phyloP scores from a whole-genome alignment of 2,329 filamentous ascomycete genomes.

The Sporothrix humicola region DNA sequence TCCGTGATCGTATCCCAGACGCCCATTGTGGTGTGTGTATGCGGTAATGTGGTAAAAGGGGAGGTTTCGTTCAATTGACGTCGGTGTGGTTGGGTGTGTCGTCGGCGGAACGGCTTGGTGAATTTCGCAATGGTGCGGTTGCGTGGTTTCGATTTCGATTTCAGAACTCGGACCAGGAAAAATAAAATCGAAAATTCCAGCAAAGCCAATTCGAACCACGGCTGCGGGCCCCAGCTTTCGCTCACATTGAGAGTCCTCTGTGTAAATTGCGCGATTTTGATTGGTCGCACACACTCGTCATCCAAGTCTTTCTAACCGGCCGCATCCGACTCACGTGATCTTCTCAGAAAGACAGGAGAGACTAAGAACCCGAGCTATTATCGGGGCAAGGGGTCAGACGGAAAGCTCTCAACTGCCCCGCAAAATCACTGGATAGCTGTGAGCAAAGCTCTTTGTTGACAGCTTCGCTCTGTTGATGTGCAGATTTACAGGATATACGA shows the following conservation, averaged over 20 bases:
- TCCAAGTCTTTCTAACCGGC: constrained; percentile 27
- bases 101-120: constrained; percentile 29
- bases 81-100: not conserved
- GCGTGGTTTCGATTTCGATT: not conserved
- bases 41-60: too few species aligned
- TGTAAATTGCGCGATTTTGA: constrained; percentile 39
- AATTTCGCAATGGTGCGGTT: constrained; percentile 7
- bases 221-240: constrained; percentile 9
- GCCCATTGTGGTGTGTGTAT: constrained; percentile 57
- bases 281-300: constrained; percentile 28
- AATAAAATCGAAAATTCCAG: constrained; percentile 31
- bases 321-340: constrained; percentile 39
- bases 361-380: constrained; percentile 26
- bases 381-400: not conserved
- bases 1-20: constrained; percentile 70
- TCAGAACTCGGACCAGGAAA: constrained; percentile 4
- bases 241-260: not conserved
- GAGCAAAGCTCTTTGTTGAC: not conserved
- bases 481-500: not conserved
- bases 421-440: not conserved
- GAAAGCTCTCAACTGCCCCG: not conserved
- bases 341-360: too few species aligned
- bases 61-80: not conserved
- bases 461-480: not conserved
- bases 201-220: constrained; percentile 17